Evolutionary conservation across 331 rosid species (phyloP), one percentile per base, ranked within the genome.

Genomic region (Malus hybrid): DNA sequence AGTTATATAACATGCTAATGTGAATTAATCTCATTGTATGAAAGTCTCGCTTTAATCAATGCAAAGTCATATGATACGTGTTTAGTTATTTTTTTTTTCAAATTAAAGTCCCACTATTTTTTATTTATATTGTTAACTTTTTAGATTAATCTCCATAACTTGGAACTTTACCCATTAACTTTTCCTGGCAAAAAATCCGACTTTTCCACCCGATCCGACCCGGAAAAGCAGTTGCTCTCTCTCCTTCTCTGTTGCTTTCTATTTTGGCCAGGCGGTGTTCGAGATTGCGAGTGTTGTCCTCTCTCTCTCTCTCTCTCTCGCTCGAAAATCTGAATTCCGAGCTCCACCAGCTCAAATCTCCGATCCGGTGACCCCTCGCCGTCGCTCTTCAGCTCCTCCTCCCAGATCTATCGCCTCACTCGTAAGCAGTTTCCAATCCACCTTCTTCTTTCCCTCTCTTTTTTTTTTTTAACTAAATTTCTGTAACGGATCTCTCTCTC

Each of bases 351-450:
- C 63, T n/a, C 12, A 50, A 44, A 4, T 66, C 70, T 73, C 77
- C 58, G 68, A 36, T 60, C 53, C 11, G 58, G 15, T 7, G 2
- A 24, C 19, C 20, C 57, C 13, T 10, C 32, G 48, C 20, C 42
- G 69, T 28, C 19, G 24, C 46, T 19, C 20, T 46, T 10, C 75
- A 32, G 12, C 65, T 57, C 33, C 62, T 53, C 50, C 5, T 28
- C 46, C 30, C 77, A 62, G 77, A 63, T 63, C 77, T 1, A 3
- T 55, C 19, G 68, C 39, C 26, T 73, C 68, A 58, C 7, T 9
- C 29, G 77, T 74, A 74, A 74, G 70, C 61, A 62, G n/a, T 63
- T 42, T 30, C 58, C 58, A 36, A 48, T 71, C 64, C 55, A 22
- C 30, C 18, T 36, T 39, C 32, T 18, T 50, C 46, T 16, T 8